A percentile compares a stretch with the other conserved stretches of the same genome.
phyloP scores from a whole-genome alignment of 441 rosid species.

The Adansonia gregorii region DNA sequence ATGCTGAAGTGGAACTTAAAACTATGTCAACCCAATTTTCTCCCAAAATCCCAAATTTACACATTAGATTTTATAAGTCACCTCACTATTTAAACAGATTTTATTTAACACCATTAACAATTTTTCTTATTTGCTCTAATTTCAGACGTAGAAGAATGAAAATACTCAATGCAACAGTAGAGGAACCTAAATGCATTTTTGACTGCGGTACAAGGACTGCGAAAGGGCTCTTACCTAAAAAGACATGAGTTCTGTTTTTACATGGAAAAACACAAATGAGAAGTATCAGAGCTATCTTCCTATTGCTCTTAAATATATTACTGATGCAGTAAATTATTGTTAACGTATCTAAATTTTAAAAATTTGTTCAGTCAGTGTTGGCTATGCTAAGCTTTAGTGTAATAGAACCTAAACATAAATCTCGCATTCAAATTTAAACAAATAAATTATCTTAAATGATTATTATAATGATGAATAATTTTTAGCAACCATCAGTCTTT shows the following conservation, averaged over 20 bases:
- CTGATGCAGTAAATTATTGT: not conserved
- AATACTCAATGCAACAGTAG: too few relatives aligned
- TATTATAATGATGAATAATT: not conserved
- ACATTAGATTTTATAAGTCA: too few relatives aligned
- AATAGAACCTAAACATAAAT: not conserved
- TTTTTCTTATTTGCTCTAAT: too few relatives aligned
- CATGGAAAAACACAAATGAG: constrained; percentile 1
- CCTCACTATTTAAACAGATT: too few relatives aligned
- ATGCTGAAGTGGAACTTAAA: too few relatives aligned
- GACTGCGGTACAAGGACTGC: too few relatives aligned
- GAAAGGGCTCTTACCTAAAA: too few relatives aligned
- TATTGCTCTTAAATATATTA: not conserved
- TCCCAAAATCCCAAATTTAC: too few relatives aligned
- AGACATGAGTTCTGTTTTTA: not conserved
- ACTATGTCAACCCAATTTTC: too few relatives aligned
- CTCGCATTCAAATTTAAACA: not conserved
- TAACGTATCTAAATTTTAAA: constrained; percentile 3
- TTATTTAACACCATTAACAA: too few relatives aligned
- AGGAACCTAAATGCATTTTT: too few relatives aligned
- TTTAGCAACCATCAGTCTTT: constrained; percentile 18
- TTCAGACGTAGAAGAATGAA: too few relatives aligned
- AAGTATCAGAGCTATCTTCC: not conserved
- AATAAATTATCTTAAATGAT: not conserved
- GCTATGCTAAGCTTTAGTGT: not conserved
- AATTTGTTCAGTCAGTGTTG: not conserved